These are phyloP conservation scores for Termitomyces bulborhizus DNA, from an alignment of 768 basidiomycete genomes.

Conservation along the genomic window DNA sequence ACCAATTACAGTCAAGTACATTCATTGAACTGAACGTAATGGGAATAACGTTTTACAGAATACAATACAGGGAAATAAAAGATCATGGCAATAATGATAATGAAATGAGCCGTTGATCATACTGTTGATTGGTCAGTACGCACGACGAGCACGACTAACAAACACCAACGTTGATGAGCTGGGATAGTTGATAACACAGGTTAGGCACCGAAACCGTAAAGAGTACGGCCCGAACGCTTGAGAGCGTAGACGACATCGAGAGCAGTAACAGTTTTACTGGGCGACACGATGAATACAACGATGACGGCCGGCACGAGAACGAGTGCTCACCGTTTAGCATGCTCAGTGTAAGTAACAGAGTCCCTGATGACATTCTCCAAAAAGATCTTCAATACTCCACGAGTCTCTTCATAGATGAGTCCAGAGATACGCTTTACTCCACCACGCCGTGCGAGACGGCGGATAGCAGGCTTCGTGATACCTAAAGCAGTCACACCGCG, in stretches of 20 bases:
- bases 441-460: slow-evolving; percentile 86
- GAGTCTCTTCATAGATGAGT: slow-evolving; percentile 87
- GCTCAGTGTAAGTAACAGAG: slow-evolving; percentile 91
- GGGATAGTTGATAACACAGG: too few relatives aligned
- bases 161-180: not conserved
- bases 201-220: slow-evolving; percentile 77
- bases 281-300: not conserved
- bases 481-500: slow-evolving; percentile 25
- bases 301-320: not conserved
- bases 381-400: slow-evolving; percentile 88
- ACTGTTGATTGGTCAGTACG: not conserved
- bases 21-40: not conserved
- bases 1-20: not conserved
- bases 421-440: slow-evolving; percentile 90
- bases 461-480: slow-evolving; percentile 78
- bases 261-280: slow-evolving; percentile 68
- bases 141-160: not conserved
- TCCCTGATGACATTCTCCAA: slow-evolving; percentile 85
- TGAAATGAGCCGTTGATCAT: not conserved
- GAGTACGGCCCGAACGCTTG: slow-evolving; percentile 67
- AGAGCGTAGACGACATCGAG: slow-evolving; percentile 80
- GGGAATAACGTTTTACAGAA: not conserved
- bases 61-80: not conserved
- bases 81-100: not conserved
- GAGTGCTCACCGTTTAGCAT: slow-evolving; percentile 58